Evolutionary conservation across 1,139 yeast genomes (phyloP).

Genomic region (Yamadazyma dushanensis): DNA sequence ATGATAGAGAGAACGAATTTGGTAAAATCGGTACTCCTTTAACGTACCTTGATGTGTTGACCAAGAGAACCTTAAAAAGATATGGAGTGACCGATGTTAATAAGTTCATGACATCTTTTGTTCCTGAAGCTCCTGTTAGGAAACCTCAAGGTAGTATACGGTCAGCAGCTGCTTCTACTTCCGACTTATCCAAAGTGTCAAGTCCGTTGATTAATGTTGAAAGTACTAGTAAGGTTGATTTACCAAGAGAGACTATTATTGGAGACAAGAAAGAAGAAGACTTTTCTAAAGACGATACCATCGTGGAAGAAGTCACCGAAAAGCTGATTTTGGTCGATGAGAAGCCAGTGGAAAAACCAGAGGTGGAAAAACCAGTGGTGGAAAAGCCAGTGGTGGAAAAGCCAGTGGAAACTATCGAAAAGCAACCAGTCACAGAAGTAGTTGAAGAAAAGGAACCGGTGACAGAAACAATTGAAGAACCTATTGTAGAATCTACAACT

Average conservation of each 20-base stretch:
- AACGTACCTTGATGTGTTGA: constrained; percentile 53
- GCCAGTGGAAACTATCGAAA: constrained; percentile 6
- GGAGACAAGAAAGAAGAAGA: constrained; percentile 22
- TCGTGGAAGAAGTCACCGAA: constrained; percentile 10
- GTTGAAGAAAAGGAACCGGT: constrained; percentile 8
- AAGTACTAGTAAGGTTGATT: constrained; percentile 29
- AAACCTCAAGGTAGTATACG: constrained; percentile 5
- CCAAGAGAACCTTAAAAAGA: constrained; percentile 47
- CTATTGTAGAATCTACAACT: too few species aligned
- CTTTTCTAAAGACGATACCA: constrained; percentile 8
- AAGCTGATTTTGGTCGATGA: constrained; percentile 1
- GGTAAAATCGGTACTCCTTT: constrained; percentile 36
- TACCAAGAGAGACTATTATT: constrained; percentile 47
- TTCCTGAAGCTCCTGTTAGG: constrained; percentile 26
- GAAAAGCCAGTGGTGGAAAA: constrained; percentile 3
- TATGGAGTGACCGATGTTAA: constrained; percentile 38
- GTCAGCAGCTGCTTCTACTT: constrained; percentile 15
- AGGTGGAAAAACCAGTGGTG: constrained; percentile 1
- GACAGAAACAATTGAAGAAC: constrained; percentile 9
- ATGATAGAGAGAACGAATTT: constrained; percentile 35
- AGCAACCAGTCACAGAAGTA: constrained; percentile 9
- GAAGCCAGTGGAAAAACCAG: background rate
- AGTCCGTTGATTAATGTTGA: constrained; percentile 35
- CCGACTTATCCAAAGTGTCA: constrained; percentile 16
- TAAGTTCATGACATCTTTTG: constrained; percentile 40